Base-by-base conservation (phyloP, 2,329 filamentous ascomycete genomes). In the Bimuria novae-zelandiae region DNA sequence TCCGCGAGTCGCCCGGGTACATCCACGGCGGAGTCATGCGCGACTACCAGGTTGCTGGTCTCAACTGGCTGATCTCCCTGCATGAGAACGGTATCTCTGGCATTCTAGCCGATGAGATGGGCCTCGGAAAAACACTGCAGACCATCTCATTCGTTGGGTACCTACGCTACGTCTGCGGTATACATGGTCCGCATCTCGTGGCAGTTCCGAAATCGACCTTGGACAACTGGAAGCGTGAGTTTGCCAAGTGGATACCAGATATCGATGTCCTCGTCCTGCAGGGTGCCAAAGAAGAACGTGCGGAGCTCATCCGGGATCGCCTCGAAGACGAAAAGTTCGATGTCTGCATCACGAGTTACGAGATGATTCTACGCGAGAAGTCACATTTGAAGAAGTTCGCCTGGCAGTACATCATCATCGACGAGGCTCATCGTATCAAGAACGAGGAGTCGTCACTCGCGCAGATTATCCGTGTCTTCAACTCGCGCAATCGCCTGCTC, bases 341-440 rank as follows among this genome's bases (percentile, higher is more conserved):
- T 67, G 93, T 97, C 16, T 97, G 93, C 77, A 90, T 99, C 71
- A 99, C 94, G 12, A 97, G 92, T 73, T 99, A 99, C 77, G 94
- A 99, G 75, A 97, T 99, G 93, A 92, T 99, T 54, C 81, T 99
- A 11, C 86, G 94, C 52, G 94, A 99, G 72, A 97, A 99, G 78
- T 82, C 89, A 1, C 91, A 96, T 63, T 76, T 99, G 62, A 96
- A 94, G 78, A 97, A 97, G 75, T 96, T 99, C 73, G 92, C 94
- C 0, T 99, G 94, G 94, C 93, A 99, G 74, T 99, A 99, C 76
- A 99, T 99, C 75, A 96, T 99, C 63, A 96, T 99, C 60, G 94
- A 99, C 67, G 94, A 99, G 69, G 88, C 94, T 2, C 94, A 99
- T 75, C 91, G 94, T 55, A 99, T 99, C 83, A 99, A 99, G 80